phyloP scores from a whole-genome alignment of 2,329 filamentous ascomycete genomes.

The Aspergillus luchuensis region DNA sequence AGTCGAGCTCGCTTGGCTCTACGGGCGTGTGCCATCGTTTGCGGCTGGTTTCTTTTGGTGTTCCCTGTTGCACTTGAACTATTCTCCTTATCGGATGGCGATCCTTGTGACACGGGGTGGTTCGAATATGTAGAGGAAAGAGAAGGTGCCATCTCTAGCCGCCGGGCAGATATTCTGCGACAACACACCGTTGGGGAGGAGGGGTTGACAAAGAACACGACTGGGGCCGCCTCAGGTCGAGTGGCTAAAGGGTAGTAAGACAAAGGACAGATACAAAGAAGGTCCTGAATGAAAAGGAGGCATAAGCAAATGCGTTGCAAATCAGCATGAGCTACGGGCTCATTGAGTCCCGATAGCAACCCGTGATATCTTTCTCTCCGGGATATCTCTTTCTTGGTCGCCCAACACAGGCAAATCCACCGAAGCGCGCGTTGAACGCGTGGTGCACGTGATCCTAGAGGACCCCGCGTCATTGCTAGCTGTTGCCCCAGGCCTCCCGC shows the following conservation, averaged over 20 bases:
- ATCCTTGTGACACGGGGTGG: constrained; percentile 36
- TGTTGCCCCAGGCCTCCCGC: not conserved
- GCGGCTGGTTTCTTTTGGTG: constrained; percentile 48
- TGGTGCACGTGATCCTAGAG: constrained; percentile 15
- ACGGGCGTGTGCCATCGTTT: constrained; percentile 38
- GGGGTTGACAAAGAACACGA: constrained; percentile 12
- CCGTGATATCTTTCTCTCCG: not conserved
- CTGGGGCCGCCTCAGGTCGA: constrained; percentile 6
- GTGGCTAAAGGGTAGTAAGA: not conserved
- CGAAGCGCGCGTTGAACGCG: constrained; percentile 1
- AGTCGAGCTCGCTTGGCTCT: constrained; percentile 47
- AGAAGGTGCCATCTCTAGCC: constrained; percentile 32
- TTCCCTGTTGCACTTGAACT: constrained; percentile 23
- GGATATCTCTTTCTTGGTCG: not conserved
- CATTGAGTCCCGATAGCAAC: not conserved
- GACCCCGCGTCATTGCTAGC: constrained; percentile 18
- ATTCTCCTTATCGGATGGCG: constrained; percentile 56
- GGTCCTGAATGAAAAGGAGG: not conserved
- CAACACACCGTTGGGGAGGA: constrained; percentile 15
- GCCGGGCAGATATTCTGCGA: constrained; percentile 16
- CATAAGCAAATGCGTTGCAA: not conserved
- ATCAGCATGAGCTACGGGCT: not conserved
- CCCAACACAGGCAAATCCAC: not conserved
- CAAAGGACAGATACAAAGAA: constrained; percentile 1
- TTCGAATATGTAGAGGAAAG: constrained; percentile 19